Conservation (phyloP, 768 basidiomycete genomes). For the Neoboletus magnificus region DNA sequence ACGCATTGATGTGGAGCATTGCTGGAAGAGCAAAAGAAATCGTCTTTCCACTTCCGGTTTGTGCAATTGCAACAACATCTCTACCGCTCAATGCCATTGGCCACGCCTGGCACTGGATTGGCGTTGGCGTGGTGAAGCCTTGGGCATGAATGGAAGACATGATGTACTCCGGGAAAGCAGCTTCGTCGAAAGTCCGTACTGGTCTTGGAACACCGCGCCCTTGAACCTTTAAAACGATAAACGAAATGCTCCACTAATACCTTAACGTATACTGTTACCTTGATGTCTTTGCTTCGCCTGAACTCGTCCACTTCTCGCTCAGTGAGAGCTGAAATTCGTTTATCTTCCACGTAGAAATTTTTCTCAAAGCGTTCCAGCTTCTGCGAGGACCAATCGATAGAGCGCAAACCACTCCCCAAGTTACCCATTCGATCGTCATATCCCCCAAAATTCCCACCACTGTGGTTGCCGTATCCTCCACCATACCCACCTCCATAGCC, state of each 20-base stretch:
- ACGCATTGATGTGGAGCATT: conserved; percentile 99
- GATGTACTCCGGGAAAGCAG: conserved; percentile 94
- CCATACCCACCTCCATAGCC: conserved; percentile 28
- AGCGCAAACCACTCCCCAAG: conserved; percentile 78
- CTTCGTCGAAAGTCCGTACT: conserved; percentile 88
- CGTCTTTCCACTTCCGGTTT: conserved; percentile 98
- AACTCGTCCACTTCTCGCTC: conserved; percentile 92
- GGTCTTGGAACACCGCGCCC: conserved; percentile 87
- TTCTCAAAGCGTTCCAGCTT: conserved; percentile 90
- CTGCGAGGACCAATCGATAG: conserved; percentile 78
- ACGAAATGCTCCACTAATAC: neutral
- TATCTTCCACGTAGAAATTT: conserved; percentile 95
- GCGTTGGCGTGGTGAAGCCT: conserved; percentile 86
- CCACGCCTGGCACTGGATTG: conserved; percentile 99
- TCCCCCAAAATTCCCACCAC: conserved; percentile 35
- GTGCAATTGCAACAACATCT: conserved; percentile 94
- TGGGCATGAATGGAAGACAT: conserved; percentile 91
- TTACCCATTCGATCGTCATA: conserved; percentile 68
- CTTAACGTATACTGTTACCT: conserved; percentile 41
- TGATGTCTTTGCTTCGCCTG: conserved; percentile 80
- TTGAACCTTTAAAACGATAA: conserved; percentile 58
- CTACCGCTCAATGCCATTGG: conserved; percentile 96
- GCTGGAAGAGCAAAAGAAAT: conserved; percentile 98
- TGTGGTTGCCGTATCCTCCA: conserved; percentile 30
- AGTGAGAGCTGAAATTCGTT: conserved; percentile 68